Evolutionary conservation across 2,329 filamentous ascomycete species (phyloP).

Genomic region (Apiospora pterosperma): DNA sequence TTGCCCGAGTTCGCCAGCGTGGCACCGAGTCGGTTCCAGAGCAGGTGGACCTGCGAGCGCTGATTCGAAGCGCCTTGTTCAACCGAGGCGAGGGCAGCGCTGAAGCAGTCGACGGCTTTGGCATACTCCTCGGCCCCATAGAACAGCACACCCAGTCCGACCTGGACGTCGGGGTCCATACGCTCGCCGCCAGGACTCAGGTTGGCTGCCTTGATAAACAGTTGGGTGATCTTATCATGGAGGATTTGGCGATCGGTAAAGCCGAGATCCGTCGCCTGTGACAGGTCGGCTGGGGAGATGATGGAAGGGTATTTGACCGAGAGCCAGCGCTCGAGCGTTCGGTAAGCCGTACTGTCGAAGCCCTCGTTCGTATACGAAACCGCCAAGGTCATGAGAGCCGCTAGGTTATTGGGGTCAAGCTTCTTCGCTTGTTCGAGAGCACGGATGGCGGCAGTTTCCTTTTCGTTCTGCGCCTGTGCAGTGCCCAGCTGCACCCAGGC

Average conservation of each 20-base stretch:
- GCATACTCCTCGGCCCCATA: slow-evolving; percentile 98
- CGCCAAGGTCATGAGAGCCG: slow-evolving; percentile 89
- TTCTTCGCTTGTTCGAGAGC: slow-evolving; percentile 89
- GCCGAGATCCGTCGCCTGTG: slow-evolving; percentile 76
- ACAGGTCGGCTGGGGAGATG: slow-evolving; percentile 67
- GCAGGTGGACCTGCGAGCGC: slow-evolving; percentile 80
- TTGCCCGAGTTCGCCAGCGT: slow-evolving; percentile 93
- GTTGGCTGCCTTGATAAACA: slow-evolving; percentile 91
- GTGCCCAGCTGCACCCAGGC: slow-evolving; percentile 92
- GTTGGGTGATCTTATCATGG: slow-evolving; percentile 83
- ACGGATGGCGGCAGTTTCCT: slow-evolving; percentile 92
- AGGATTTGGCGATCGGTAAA: slow-evolving; percentile 90
- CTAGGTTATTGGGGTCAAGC: slow-evolving; percentile 80
- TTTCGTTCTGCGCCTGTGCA: slow-evolving; percentile 97
- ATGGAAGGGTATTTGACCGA: slow-evolving; percentile 91
- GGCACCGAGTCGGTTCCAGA: slow-evolving; percentile 96
- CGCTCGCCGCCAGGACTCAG: slow-evolving; percentile 87
- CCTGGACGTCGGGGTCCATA: slow-evolving; percentile 98
- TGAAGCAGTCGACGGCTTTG: slow-evolving; percentile 98
- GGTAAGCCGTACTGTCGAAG: slow-evolving; percentile 95
- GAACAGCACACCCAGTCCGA: slow-evolving; percentile 93
- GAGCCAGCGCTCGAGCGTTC: slow-evolving; percentile 94
- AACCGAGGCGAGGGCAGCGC: slow-evolving; percentile 79
- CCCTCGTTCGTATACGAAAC: slow-evolving; percentile 99
- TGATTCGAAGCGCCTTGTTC: slow-evolving; percentile 83